Percentiles rank a stretch among this genome's conserved stretches.
Evolutionary conservation across 192 early-diverging fungal genomes (phyloP).

Genomic region (Phlyctochytrium bullatum): DNA sequence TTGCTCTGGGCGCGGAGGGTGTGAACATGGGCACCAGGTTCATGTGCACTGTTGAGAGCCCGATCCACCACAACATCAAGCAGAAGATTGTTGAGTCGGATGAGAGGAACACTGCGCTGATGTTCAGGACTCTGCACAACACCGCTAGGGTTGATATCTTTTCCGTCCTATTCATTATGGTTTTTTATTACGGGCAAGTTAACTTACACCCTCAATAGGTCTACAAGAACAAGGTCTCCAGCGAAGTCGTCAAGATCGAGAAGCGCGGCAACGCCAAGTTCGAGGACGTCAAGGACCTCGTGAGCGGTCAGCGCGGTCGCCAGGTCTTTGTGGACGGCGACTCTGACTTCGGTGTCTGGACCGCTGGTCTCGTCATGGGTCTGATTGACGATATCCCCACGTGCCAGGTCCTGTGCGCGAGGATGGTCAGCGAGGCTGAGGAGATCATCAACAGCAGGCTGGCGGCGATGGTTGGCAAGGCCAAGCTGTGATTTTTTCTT

Average conservation of each 20-base stretch:
- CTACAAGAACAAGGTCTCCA: constrained; percentile 68
- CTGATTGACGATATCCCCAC: constrained; percentile 78
- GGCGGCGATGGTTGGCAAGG: constrained; percentile 26
- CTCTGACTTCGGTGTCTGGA: constrained; percentile 49
- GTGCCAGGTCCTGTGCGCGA: constrained; percentile 58
- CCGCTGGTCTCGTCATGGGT: constrained; percentile 33
- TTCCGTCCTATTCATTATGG: not conserved
- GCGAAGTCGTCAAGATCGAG: constrained; percentile 69
- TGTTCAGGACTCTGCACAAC: constrained; percentile 76
- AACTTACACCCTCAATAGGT: too few relatives aligned
- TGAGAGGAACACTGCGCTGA: constrained; percentile 64
- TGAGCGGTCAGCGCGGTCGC: constrained; percentile 56
- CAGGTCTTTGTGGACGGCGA: constrained; percentile 47
- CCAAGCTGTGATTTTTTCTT: constrained; percentile 15
- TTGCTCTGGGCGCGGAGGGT: constrained; percentile 54
- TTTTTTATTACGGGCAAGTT: not conserved
- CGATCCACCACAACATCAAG: constrained; percentile 75
- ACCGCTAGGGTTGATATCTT: constrained; percentile 49
- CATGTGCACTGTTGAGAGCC: constrained; percentile 73
- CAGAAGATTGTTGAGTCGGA: constrained; percentile 65
- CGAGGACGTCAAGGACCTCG: constrained; percentile 66
- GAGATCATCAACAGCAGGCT: constrained; percentile 36
- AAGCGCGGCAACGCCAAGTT: constrained; percentile 62
- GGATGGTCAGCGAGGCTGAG: constrained; percentile 59
- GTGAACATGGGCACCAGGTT: constrained; percentile 87